A percentile compares a stretch with the other conserved stretches of the same genome.
phyloP scores from a whole-genome alignment of 208 protist genomes.

The Leishmania braziliensis region DNA sequence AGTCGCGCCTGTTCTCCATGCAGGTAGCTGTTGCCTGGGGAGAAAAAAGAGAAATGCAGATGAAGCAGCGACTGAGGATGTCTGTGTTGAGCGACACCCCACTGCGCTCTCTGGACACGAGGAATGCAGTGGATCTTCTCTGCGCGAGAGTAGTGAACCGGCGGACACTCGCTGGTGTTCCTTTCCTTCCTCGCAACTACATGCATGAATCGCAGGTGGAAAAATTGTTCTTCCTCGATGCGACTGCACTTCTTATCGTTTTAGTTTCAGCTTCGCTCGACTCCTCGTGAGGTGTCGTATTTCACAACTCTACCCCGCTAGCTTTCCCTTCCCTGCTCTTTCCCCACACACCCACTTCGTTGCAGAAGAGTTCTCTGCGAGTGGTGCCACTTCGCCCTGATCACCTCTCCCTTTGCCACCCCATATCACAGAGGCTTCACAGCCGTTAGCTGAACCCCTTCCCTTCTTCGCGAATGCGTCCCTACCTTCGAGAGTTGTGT shows the following conservation, averaged over 20 bases:
- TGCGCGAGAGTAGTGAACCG: not conserved
- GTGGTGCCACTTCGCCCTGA: not conserved
- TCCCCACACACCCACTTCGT: not conserved
- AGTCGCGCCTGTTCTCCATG: not conserved
- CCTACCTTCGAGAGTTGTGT: not conserved
- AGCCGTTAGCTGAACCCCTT: not conserved
- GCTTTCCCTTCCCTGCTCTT: not conserved
- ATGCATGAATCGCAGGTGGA: not conserved
- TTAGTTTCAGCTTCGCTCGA: not conserved
- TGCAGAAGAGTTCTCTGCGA: not conserved
- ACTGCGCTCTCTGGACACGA: not conserved
- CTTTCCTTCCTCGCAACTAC: no score
- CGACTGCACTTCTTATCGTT: not conserved
- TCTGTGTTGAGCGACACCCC: not conserved
- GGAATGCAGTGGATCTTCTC: not conserved
- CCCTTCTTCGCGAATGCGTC: not conserved
- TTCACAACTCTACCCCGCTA: no score
- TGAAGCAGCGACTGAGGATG: not conserved
- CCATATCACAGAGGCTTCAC: not conserved
- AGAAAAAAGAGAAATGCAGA: not conserved
- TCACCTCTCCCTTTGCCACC: not conserved
- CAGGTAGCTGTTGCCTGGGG: not conserved
- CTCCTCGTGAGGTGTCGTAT: not conserved
- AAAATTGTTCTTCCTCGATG: not conserved
- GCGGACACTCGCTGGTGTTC: not conserved